These are phyloP conservation scores for Endotrypanum monterogeii DNA, from an alignment of 208 protist genomes.

Conservation along the genomic window DNA sequence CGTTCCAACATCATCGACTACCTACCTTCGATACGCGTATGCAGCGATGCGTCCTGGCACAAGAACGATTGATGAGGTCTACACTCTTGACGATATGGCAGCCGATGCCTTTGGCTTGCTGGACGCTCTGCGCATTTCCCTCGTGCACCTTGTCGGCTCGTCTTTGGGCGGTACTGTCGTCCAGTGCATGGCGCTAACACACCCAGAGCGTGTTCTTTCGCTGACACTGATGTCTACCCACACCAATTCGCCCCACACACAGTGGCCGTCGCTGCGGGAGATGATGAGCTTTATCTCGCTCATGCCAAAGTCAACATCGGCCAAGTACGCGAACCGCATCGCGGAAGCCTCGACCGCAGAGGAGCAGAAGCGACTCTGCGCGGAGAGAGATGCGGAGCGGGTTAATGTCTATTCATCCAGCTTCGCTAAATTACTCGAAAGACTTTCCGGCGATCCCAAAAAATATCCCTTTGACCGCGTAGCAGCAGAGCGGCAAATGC, in stretches of 20 bases:
- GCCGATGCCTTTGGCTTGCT: conserved; percentile 65
- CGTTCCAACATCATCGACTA: background rate
- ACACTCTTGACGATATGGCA: conserved; percentile 68
- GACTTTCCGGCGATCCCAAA: conserved; percentile 33
- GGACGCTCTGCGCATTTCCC: conserved; percentile 32
- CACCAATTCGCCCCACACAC: conserved; percentile 23
- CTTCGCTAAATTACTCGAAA: conserved; percentile 43
- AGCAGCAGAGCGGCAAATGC: conserved; percentile 31
- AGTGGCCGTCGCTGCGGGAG: conserved; percentile 50
- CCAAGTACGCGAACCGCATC: conserved; percentile 36
- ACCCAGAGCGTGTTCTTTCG: conserved; percentile 49
- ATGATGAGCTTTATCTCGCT: conserved; percentile 41
- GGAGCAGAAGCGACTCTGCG: conserved; percentile 28
- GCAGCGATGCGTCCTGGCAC: conserved; percentile 37
- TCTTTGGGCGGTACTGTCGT: conserved; percentile 78
- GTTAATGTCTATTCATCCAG: conserved; percentile 34
- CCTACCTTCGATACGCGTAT: conserved; percentile 24
- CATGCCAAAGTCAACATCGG: conserved; percentile 35
- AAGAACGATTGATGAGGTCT: conserved; percentile 42
- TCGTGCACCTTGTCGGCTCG: conserved; percentile 63
- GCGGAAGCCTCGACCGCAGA: conserved; percentile 24
- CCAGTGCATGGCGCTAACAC: conserved; percentile 58
- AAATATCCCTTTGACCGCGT: conserved; percentile 45
- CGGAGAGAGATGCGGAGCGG: conserved; percentile 36
- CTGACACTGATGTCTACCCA: conserved; percentile 56